Conservation (phyloP, 345 rosid species). For the Acer negundo region DNA sequence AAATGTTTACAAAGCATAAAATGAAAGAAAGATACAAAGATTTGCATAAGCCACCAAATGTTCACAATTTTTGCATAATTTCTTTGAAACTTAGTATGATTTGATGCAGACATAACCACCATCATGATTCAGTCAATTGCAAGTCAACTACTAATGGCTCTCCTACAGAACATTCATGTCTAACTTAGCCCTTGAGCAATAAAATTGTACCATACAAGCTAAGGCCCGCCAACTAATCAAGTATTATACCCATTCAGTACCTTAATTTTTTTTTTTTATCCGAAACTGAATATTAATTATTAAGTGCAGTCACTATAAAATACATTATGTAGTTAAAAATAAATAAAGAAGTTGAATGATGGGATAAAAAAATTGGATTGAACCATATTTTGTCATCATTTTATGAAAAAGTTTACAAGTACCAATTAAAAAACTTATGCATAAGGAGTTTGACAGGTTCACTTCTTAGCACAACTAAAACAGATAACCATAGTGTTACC, state of each 20-base stretch:
- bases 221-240: background rate
- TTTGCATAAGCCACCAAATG: background rate
- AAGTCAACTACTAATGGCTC: background rate
- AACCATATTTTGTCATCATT: background rate
- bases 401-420: background rate
- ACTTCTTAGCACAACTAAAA: background rate
- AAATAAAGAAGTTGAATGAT: background rate
- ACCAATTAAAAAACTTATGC: background rate
- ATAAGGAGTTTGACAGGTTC: background rate
- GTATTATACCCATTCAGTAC: background rate
- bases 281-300: background rate
- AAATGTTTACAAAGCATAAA: background rate
- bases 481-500: constrained; percentile 39
- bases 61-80: background rate
- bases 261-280: background rate
- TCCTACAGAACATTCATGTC: background rate
- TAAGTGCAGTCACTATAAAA: background rate
- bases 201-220: background rate
- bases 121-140: background rate
- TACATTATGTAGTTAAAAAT: background rate
- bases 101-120: background rate
- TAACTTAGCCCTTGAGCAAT: background rate
- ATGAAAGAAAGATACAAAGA: background rate
- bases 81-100: background rate
- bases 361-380: background rate